Evolutionary conservation across 2,329 filamentous ascomycete genomes (phyloP).

Genomic region (Dendrostoma leiphaemia): DNA sequence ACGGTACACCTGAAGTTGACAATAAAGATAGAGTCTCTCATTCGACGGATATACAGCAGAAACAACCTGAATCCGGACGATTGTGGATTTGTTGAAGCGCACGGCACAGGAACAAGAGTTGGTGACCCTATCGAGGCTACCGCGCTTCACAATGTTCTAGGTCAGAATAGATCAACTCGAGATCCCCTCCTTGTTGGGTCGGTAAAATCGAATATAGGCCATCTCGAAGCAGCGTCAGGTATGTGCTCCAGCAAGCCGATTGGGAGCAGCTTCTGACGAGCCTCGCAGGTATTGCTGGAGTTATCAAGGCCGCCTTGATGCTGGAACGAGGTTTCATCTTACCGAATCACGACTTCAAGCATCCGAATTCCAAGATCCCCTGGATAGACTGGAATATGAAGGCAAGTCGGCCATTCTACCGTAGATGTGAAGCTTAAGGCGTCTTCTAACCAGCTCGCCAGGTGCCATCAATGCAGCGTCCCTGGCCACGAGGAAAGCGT

Average conservation of each 20-base stretch:
- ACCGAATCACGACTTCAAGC: conserved; percentile 22
- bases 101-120: conserved; percentile 38
- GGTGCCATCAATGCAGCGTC: conserved; percentile 5
- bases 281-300: conserved; percentile 25
- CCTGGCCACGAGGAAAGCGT: conserved; percentile 12
- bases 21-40: conserved; percentile 20
- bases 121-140: conserved; percentile 38
- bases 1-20: no score
- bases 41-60: conserved; percentile 19
- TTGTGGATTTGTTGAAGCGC: conserved; percentile 25
- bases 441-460: neutral
- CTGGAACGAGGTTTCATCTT: conserved; percentile 30
- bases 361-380: conserved; percentile 21
- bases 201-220: conserved; percentile 33
- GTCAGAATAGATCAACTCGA: neutral
- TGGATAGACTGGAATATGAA: conserved; percentile 7
- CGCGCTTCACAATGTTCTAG: conserved; percentile 27
- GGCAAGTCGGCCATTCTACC: neutral
- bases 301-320: conserved; percentile 31
- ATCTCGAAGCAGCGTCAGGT: conserved; percentile 28
- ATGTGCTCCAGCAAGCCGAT: no score
- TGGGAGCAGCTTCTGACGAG: no score
- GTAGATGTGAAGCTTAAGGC: neutral
- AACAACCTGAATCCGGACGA: conserved; percentile 20
- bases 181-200: conserved; percentile 21